Evolutionary conservation across 352 stramenopile genomes (phyloP), one percentile per base, ranked within the genome.

Genomic region (Pythium dissotocum): DNA sequence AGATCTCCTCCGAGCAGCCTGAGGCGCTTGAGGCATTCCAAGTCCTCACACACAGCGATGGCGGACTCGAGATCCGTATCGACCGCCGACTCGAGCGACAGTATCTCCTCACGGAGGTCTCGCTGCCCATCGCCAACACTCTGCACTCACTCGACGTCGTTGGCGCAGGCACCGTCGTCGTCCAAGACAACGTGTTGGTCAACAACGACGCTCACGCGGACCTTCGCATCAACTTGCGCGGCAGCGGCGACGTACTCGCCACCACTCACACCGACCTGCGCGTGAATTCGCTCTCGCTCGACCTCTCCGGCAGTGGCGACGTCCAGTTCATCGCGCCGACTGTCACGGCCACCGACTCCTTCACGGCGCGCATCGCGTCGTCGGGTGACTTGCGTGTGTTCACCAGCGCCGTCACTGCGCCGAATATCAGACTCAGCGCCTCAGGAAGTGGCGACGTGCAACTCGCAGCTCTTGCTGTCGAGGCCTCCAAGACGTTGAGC

Each of bases 91-190:
- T 71, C n/a, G 26, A 53, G 1, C 69, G 40, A 6, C 49, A 59
- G 26, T 67, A 77, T 26, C 42, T 79, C 16, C 66, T 79, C n/a
- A 72, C 63, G 2, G 72, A 79, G 51, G 70, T 79, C 24, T 71
- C 65, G 44, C 58, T 79, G 35, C 65, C 72, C 0, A 21, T 64
- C 6, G 60, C 65, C n/a, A 33, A 49, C 10, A 54, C 62, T 7
- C 35, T 79, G 49, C 63, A 40, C 33, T 40, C 61, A 7, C 21
- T 79, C 6, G 40, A 35, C 0, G 36, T 49, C 21, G 38, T 49
- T 1, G 65, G 69, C 33, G 58, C 32, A 2, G 65, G 65, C 7
- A 63, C 67, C 8, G 40, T 76, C 12, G 69, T 79, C 16, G 46
- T 79, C 28, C 65, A 72, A n/a, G 72, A 79, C 33, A 63, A 65